Base-by-base conservation (phyloP, 1,284 basidiomycete genomes). In the Puccinia brachypodii region DNA sequence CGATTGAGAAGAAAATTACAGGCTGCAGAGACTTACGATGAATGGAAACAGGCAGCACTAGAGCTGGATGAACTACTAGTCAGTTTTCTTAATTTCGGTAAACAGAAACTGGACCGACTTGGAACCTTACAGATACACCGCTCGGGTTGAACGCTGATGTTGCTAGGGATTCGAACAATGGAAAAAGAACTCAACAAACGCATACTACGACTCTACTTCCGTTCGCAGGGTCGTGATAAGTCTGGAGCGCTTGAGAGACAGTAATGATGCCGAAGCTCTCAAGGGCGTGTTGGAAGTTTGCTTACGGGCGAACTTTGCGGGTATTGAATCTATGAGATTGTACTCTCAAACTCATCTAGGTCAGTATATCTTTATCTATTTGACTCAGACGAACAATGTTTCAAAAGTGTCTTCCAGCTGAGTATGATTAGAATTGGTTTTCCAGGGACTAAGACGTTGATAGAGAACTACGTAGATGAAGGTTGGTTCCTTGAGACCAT, bases 251-350 rank as follows among this genome's bases (percentile, higher is more conserved):
- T 87, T 92, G 81, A 87, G 92, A 84, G 88, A 92, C 86, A 90
- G 89, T 86, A 90, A 92, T 53, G 95, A 98, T 86, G 92, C 91
- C 2, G 90, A 93, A 83, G 94, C 93, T 0, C 90, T 97, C 71
- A 90, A 96, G 79, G 94, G 94, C 16, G 94, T 98, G 0, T 88
- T 99, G 47, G 94, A 97, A 84, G 93, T 95, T 0, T 98, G 95
- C 85, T 89, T 98, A 64, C 90, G 95, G 79, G 91, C 92, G 75
- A 98, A 98, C 87, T 99, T 98, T 89, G 97, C 94, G 11, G 97
- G 95, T 0, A 92, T 94, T 0, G 96, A 98, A 87, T 95, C 93
- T 73, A 88, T 92, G 82, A 92, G 94, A 84, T 88, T 98, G 77
- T 98, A 98, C 86, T 94, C 93, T 86, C 93, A 87, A 94, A 89